Evolutionary conservation across 2,329 filamentous ascomycete species (phyloP), one percentile per base, ranked within the genome.

Genomic region (Cordyceps fumosorosea): DNA sequence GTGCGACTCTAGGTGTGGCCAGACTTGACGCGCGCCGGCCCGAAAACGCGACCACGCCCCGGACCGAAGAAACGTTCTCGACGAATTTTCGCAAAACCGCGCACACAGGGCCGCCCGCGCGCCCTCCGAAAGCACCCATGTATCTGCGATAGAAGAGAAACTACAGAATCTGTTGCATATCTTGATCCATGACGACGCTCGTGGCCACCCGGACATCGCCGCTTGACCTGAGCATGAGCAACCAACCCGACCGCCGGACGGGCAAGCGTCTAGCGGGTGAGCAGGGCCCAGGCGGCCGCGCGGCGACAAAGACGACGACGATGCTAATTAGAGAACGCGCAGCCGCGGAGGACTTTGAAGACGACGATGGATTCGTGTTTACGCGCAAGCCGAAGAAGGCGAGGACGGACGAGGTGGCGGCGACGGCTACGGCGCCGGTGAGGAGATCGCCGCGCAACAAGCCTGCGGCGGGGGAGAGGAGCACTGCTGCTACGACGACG

Each of bases 301-400:
- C 22, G 37, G 52, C 24, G 32, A 10, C 18, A 37, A 54, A 22
- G 42, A 44, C 40, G 40, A 44, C 40, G 40, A 11, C 11, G 24
- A 20, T 64, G 56, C 67, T 70, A 64, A 70, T 62, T 24, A 16
- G 24, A 16, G n/a, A 3, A 45, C 4, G 16, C 37, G 40, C 65
- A 77, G 77, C 76, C 65, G 70, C 70, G 64, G 68, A 70, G 51
- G 73, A 76, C 57, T 88, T 90, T 68, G 89, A 93, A 73, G 84
- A 89, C 69, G 87, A 90, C 77, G 89, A 89, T 68, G 90, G 90
- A 65, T 93, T 93, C 68, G 80, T 85, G 63, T 93, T 92, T 72
- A 85, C 87, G 65, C 84, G 89, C 67, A 86, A 82, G 65, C 79
- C 86, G 12, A 89, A 89, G 70, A 77, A 84, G 69, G 80, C 81